Base-by-base conservation (phyloP, 352 stramenopile genomes). In the Globisporangium heterothallicum region DNA sequence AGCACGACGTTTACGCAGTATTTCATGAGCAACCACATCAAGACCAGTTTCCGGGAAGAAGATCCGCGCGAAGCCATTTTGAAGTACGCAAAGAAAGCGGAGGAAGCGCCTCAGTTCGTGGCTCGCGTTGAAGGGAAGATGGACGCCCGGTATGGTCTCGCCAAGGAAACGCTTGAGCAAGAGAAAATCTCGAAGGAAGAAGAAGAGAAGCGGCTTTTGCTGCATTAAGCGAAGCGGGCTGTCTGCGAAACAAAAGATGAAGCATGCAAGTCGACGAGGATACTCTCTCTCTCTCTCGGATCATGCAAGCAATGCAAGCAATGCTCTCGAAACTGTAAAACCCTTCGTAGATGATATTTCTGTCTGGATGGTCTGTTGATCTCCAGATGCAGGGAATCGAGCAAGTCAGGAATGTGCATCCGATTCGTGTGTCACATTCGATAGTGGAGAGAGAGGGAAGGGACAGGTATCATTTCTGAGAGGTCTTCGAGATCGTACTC, bases 1-100 rank as follows among this genome's bases (percentile, higher is more conserved):
- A 84, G 67, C 50, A 84, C 83, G n/a, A 86, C 76, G 19, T 88
- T 94, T 55, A 94, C 83, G 58, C 83, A 94, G 53, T 91, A 86
- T 53, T 94, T 92, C 29, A 94, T 94, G 83, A 88, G 76, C 56
- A 87, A 68, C 57, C 83, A 94, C 38, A 85, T 94, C 64, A 90
- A 89, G 63, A 79, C 66, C 19, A 89, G 78, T 25, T 91, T 94
- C 62, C 80, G 84, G 25, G 81, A 90, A 46, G 77, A 94, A 72
- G 84, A 94, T 27, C 84, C 84, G 24, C 79, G 84, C 9, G 78
- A 88, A 46, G 84, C 84, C n/a, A 90, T 94, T 40, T 54, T 94
- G 29, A 88, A 92, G 63, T 92, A 92, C 46, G 84, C 84, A 32
- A 84, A 94, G 46, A 66, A 74, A 24, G 84, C 84, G 8, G 63